Evolutionary conservation across 768 basidiomycete species (phyloP).

Genomic region (Cubamyces sp.): DNA sequence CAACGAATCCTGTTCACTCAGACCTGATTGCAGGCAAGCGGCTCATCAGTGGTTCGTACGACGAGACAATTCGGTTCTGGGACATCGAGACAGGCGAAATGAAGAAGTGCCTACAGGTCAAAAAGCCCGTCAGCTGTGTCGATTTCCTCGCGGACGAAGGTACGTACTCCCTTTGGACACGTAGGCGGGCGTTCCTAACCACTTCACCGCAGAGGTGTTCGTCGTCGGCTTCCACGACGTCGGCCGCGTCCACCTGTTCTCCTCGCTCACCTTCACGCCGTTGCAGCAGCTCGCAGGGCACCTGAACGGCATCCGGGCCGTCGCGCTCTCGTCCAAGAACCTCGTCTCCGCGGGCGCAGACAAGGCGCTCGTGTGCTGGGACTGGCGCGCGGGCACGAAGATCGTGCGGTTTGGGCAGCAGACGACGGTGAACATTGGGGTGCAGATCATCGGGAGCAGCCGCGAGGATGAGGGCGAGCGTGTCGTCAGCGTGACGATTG

Average conservation of each 20-base stretch:
- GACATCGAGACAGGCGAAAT: constrained; percentile 69
- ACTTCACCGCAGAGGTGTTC: constrained; percentile 67
- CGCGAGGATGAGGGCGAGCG: constrained; percentile 69
- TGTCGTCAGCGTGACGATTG: constrained; percentile 90
- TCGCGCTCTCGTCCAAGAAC: constrained; percentile 82
- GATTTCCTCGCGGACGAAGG: constrained; percentile 85
- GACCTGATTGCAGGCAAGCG: constrained; percentile 54
- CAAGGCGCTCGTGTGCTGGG: constrained; percentile 83
- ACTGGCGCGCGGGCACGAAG: constrained; percentile 88
- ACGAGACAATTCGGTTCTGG: constrained; percentile 94
- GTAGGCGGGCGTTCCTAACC: constrained; percentile 1
- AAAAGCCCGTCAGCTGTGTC: constrained; percentile 90
- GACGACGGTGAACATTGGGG: constrained; percentile 89
- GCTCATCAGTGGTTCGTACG: constrained; percentile 88
- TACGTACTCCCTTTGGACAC: constrained; percentile 33
- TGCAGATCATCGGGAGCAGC: constrained; percentile 70
- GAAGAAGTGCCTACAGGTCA: constrained; percentile 80
- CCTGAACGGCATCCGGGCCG: constrained; percentile 87
- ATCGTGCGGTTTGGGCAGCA: constrained; percentile 92
- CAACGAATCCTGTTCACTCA: background rate
- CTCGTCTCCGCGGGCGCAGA: constrained; percentile 85
- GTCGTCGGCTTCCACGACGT: constrained; percentile 94
- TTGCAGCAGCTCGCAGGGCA: constrained; percentile 85
- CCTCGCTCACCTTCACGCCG: constrained; percentile 81
- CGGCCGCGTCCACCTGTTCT: constrained; percentile 88